Conservation (phyloP, 345 rosid species). For the Alliaria petiolata region DNA sequence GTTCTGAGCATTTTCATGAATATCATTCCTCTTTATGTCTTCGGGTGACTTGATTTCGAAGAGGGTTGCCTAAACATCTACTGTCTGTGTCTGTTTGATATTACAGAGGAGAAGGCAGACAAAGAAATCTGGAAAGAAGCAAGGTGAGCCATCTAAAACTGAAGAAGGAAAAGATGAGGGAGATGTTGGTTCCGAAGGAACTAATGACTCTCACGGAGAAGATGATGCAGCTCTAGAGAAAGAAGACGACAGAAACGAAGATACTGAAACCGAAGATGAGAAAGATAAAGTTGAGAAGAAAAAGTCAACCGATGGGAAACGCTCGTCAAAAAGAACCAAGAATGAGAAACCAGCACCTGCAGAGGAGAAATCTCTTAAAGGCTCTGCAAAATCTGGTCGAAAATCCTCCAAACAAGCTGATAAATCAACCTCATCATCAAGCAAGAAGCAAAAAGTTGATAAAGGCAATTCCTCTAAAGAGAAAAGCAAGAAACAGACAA, state of each 20-base stretch:
- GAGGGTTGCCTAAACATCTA: not conserved
- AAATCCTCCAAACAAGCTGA: conserved; percentile 50
- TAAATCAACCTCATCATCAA: conserved; percentile 42
- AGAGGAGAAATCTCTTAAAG: conserved; percentile 42
- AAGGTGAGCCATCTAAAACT: conserved; percentile 39
- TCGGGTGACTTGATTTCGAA: not conserved
- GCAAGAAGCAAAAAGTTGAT: conserved; percentile 26
- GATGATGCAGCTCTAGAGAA: conserved; percentile 37
- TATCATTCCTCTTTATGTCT: not conserved
- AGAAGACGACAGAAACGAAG: conserved; percentile 39
- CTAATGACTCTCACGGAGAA: conserved; percentile 42
- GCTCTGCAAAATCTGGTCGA: conserved; percentile 39
- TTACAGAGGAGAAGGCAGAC: conserved; percentile 54
- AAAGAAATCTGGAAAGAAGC: conserved; percentile 42
- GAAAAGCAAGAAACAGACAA: conserved; percentile 50
- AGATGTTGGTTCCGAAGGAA: conserved; percentile 39
- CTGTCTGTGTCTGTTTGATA: conserved; percentile 18
- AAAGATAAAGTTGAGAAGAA: conserved; percentile 43
- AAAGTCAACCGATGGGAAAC: conserved; percentile 33
- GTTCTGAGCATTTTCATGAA: not conserved
- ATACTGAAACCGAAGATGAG: conserved; percentile 41
- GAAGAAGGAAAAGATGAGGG: conserved; percentile 49
- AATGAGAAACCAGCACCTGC: conserved; percentile 42
- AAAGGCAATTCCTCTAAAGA: conserved; percentile 29
- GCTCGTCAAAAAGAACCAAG: conserved; percentile 39